These are phyloP conservation scores for Curvularia sp. DNA, from an alignment of 2,329 filamentous ascomycete genomes.

Conservation along the genomic window DNA sequence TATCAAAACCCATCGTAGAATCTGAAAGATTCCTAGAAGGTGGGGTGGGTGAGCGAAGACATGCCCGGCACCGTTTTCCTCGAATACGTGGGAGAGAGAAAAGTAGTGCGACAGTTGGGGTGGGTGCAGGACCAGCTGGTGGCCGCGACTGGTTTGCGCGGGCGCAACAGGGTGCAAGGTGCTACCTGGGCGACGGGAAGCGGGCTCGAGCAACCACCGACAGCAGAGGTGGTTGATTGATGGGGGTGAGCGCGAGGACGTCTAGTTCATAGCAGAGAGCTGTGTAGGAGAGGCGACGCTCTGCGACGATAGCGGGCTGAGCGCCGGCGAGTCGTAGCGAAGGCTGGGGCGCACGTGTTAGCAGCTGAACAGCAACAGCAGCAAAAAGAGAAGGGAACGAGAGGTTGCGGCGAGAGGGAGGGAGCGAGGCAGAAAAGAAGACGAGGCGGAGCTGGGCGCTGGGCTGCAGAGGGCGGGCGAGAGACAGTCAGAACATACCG, in stretches of 20 bases:
- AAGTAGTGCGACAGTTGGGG: slow-evolving; percentile 9
- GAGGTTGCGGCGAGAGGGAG: background rate
- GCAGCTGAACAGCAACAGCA: slow-evolving; percentile 9
- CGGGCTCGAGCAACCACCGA: slow-evolving; percentile 4
- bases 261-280: slow-evolving; percentile 2
- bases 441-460: slow-evolving; percentile 6
- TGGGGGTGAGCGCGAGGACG: slow-evolving; percentile 3
- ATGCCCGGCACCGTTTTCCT: slow-evolving; percentile 36
- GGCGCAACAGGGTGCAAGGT: slow-evolving; percentile 21
- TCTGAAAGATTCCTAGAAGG: slow-evolving; percentile 41
- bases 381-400: background rate
- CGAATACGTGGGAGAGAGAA: slow-evolving; percentile 14
- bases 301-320: slow-evolving; percentile 24
- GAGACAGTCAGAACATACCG: slow-evolving; percentile 17
- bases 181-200: slow-evolving; percentile 12
- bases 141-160: slow-evolving; percentile 37
- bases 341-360: slow-evolving; percentile 21
- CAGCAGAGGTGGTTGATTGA: slow-evolving; percentile 15
- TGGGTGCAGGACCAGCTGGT: slow-evolving; percentile 25
- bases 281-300: slow-evolving; percentile 18
- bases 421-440: background rate
- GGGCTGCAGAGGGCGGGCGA: background rate
- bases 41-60: slow-evolving; percentile 35
- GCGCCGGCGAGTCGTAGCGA: slow-evolving; percentile 21
- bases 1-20: slow-evolving; percentile 55